Conservation (phyloP, 1,284 basidiomycete species). For the Exsudoporus floridanus region DNA sequence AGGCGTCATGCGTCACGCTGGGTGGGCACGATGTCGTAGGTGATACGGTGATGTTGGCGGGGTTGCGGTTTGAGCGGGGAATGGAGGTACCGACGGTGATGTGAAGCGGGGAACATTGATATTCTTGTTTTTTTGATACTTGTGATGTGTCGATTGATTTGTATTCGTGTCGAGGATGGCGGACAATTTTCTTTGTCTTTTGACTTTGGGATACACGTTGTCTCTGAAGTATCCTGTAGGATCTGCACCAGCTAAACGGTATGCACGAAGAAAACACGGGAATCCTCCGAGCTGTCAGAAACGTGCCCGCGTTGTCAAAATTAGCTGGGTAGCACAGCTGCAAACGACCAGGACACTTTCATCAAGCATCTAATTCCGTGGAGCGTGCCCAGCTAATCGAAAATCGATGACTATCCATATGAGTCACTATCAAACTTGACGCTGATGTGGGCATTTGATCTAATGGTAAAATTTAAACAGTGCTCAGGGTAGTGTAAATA, state of each 20-base stretch:
- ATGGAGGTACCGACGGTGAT: slow-evolving; percentile 12
- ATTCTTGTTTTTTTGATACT: background rate
- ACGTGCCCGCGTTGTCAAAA: too few species aligned
- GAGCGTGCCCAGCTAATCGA: too few species aligned
- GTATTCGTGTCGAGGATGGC: background rate
- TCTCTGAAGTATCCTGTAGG: background rate
- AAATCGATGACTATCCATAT: too few species aligned
- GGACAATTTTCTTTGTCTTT: background rate
- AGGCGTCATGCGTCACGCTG: slow-evolving; percentile 44
- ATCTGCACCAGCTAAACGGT: background rate
- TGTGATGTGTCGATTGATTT: slow-evolving; percentile 14
- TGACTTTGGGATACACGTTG: background rate
- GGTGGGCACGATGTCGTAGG: slow-evolving; percentile 11
- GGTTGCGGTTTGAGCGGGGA: slow-evolving; percentile 22
- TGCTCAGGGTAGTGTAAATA: too few species aligned
- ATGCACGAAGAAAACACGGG: too few species aligned
- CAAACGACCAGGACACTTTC: too few species aligned
- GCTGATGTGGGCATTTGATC: too few species aligned
- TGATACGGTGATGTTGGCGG: slow-evolving; percentile 29
- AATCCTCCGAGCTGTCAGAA: too few species aligned
- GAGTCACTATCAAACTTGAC: too few species aligned
- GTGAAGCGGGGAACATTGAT: slow-evolving; percentile 2
- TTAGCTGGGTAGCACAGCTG: too few species aligned
- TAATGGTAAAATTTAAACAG: too few species aligned
- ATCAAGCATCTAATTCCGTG: too few species aligned